phyloP scores from a whole-genome alignment of 2,329 filamentous ascomycete genomes.

The Botrytis elliptica region DNA sequence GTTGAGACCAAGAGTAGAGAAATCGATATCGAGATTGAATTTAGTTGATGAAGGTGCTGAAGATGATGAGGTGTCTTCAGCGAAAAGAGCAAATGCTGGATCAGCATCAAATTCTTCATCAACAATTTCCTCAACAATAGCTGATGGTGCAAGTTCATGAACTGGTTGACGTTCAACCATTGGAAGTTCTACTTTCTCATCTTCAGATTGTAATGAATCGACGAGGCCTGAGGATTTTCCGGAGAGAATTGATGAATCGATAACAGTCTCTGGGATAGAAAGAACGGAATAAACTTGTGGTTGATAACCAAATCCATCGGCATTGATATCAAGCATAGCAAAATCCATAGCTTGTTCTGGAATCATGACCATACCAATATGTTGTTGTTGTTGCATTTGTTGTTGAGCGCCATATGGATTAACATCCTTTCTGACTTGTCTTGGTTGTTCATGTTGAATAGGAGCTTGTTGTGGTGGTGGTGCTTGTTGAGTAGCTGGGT shows the following conservation, averaged over 20 bases:
- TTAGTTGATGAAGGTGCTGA: conserved; percentile 39
- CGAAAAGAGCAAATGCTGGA: conserved; percentile 60
- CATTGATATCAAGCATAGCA: conserved; percentile 64
- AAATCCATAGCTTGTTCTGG: conserved; percentile 78
- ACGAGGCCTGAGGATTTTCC: conserved; percentile 63
- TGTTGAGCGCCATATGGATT: conserved; percentile 57
- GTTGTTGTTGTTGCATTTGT: conserved; percentile 53
- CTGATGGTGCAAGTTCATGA: conserved; percentile 21
- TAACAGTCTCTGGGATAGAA: conserved; percentile 56
- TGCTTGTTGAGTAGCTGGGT: conserved; percentile 48
- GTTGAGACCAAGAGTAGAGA: conserved; percentile 57
- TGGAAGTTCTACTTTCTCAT: conserved; percentile 50
- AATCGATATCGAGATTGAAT: conserved; percentile 45
- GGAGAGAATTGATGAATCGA: conserved; percentile 63
- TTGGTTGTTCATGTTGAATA: conserved; percentile 42
- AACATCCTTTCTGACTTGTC: conserved; percentile 62
- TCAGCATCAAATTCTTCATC: conserved; percentile 63
- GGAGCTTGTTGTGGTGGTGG: conserved; percentile 36
- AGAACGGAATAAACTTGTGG: conserved; percentile 71
- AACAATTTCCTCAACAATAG: conserved; percentile 34
- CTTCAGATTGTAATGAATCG: conserved; percentile 43
- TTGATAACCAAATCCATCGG: conserved; percentile 57
- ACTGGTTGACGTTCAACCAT: conserved; percentile 45
- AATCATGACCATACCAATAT: conserved; percentile 79
- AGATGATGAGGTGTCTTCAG: conserved; percentile 35